Evolutionary conservation across 768 basidiomycete species (phyloP).

Genomic region (Termitomyces sp.): DNA sequence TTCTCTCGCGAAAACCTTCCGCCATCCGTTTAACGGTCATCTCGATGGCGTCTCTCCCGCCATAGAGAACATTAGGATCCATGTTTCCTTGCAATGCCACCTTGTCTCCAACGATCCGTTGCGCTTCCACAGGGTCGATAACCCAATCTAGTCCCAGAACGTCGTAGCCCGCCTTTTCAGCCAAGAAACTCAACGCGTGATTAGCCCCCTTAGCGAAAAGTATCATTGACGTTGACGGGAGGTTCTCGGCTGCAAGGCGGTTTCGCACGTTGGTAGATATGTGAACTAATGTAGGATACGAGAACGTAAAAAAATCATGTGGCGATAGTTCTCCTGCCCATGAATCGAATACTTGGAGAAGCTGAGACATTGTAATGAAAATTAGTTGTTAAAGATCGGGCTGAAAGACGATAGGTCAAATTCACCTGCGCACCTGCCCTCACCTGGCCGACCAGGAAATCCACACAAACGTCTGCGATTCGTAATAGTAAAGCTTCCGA

Average conservation of each 20-base stretch:
- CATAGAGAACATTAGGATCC: constrained; percentile 85
- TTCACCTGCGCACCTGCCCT: constrained; percentile 93
- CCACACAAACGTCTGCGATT: constrained; percentile 87
- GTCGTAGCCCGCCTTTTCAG: constrained; percentile 71
- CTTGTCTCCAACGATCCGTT: constrained; percentile 50
- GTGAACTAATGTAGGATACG: constrained; percentile 69
- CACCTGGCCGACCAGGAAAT: constrained; percentile 89
- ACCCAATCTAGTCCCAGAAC: constrained; percentile 92
- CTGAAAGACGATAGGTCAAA: not conserved
- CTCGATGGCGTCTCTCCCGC: constrained; percentile 83
- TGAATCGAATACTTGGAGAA: constrained; percentile 96
- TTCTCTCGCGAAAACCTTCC: constrained; percentile 60
- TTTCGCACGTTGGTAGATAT: constrained; percentile 67
- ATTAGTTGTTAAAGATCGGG: not conserved
- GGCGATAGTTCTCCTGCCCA: constrained; percentile 92
- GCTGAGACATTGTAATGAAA: constrained; percentile 36
- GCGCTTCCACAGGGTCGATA: constrained; percentile 70
- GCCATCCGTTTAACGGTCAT: constrained; percentile 78
- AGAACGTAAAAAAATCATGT: constrained; percentile 78
- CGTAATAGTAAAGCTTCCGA: constrained; percentile 69
- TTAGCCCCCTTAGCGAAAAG: constrained; percentile 96
- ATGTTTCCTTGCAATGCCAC: constrained; percentile 88
- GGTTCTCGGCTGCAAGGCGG: constrained; percentile 44
- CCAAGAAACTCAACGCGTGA: constrained; percentile 53
- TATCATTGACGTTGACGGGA: constrained; percentile 72